These are phyloP conservation scores for Suillus sp. DNA, from an alignment of 768 basidiomycete species.

Conservation along the genomic window DNA sequence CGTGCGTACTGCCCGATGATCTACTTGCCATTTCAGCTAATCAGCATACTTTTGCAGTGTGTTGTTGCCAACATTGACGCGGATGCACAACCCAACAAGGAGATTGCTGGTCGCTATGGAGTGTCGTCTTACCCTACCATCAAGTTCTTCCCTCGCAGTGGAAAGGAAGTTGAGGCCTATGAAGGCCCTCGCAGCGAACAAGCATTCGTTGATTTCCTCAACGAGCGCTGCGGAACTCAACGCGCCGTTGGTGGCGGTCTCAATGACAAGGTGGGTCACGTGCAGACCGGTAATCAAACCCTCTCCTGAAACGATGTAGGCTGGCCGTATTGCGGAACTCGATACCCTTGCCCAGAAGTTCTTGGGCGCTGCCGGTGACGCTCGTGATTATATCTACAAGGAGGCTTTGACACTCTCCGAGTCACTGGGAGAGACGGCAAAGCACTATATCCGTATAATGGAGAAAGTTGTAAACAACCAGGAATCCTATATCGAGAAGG, in stretches of 20 bases:
- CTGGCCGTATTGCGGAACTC: constrained; percentile 77
- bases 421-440: constrained; percentile 54
- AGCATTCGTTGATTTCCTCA: constrained; percentile 79
- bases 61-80: constrained; percentile 91
- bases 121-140: constrained; percentile 89
- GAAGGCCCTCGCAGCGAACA: constrained; percentile 69
- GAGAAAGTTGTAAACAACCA: constrained; percentile 75
- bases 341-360: constrained; percentile 80
- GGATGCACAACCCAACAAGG: constrained; percentile 79
- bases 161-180: constrained; percentile 67
- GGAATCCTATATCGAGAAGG: constrained; percentile 82
- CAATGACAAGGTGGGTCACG: constrained; percentile 55
- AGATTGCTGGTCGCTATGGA: constrained; percentile 68
- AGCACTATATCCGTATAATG: constrained; percentile 90
- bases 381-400: constrained; percentile 61
- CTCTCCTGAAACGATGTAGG: constrained; percentile 45
- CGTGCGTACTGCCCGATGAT: constrained; percentile 42
- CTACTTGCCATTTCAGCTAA: not conserved
- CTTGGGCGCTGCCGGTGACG: constrained; percentile 57
- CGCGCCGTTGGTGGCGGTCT: constrained; percentile 84
- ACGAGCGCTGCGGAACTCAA: constrained; percentile 84
- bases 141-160: constrained; percentile 87
- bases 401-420: constrained; percentile 57
- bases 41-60: constrained; percentile 51
- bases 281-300: not conserved